These are phyloP conservation scores for Phytophthora sp. DNA, from an alignment of 352 stramenopile genomes.

Conservation along the genomic window DNA sequence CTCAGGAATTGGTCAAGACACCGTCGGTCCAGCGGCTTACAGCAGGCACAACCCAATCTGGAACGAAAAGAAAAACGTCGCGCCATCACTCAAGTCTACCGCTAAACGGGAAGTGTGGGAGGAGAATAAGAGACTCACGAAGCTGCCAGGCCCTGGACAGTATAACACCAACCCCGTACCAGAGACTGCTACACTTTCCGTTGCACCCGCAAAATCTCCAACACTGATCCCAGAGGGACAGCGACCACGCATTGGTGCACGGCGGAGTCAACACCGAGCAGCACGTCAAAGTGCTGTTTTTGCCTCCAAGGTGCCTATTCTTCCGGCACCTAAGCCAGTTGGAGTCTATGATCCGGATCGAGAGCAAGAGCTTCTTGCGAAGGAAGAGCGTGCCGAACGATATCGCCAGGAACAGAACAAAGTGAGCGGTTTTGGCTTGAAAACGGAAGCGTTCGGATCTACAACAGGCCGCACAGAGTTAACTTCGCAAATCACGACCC, in stretches of 20 bases:
- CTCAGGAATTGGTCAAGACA: slow-evolving; percentile 74
- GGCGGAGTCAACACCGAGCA: slow-evolving; percentile 26
- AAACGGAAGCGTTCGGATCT: slow-evolving; percentile 76
- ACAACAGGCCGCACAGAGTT: slow-evolving; percentile 62
- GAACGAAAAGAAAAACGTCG: slow-evolving; percentile 73
- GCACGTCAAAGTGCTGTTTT: slow-evolving; percentile 69
- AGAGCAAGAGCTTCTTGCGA: slow-evolving; percentile 63
- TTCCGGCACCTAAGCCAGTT: slow-evolving; percentile 47
- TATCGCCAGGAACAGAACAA: slow-evolving; percentile 36
- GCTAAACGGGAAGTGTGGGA: slow-evolving; percentile 82
- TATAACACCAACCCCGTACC: slow-evolving; percentile 39
- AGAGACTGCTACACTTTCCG: slow-evolving; percentile 4
- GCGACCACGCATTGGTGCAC: slow-evolving; percentile 27
- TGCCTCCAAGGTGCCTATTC: slow-evolving; percentile 76
- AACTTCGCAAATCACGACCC: slow-evolving; percentile 57
- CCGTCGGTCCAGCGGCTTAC: slow-evolving; percentile 74
- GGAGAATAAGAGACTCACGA: slow-evolving; percentile 50
- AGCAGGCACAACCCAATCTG: slow-evolving; percentile 57
- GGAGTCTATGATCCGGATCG: slow-evolving; percentile 61
- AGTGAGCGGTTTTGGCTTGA: slow-evolving; percentile 23
- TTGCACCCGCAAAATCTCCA: not conserved
- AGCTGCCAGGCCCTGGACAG: slow-evolving; percentile 66
- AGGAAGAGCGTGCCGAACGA: slow-evolving; percentile 48
- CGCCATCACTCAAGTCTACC: slow-evolving; percentile 67
- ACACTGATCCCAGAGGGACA: slow-evolving; percentile 14